Base-by-base conservation (phyloP, 129 eudicot species). In the Dittrichia graveolens region DNA sequence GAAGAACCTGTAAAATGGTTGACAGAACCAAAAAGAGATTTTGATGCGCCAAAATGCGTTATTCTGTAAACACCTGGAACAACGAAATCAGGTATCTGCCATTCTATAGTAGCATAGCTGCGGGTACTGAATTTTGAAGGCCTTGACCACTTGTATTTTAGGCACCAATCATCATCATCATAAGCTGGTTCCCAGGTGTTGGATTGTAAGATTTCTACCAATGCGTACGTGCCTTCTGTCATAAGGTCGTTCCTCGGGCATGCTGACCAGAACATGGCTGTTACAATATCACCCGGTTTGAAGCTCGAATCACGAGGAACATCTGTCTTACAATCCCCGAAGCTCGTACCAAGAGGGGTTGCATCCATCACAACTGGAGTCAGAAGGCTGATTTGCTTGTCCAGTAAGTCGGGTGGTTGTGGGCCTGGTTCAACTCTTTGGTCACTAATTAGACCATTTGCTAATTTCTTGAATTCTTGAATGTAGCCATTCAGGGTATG, bases 231-330 rank as follows among this genome's bases (percentile, higher is more conserved):
- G 60, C 90, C 87, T 46, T 82, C 87, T 1, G 90, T 85, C 90
- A 85, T 72, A 37, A 79, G 85, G 58, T 85, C 90, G 60, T 85
- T 85, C 44, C 90, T 85, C 0, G 90, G 90, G 83, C 90, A 85
- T 37, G 90, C 90, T 38, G 87, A 75, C 83, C 81, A 76, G 81
- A 85, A 85, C 10, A 42, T 67, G 35, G 61, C 87, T 7, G 61
- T 68, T 19, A 82, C 87, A 18, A 59, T 55, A 39, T 82, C 87
- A 1, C 87, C 87, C 60, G 73, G 59, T 71, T 73, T 76, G 77
- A 79, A 82, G 58, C 73, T 68, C 6, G 86, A 72, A 50, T 74
- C 80, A 8, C 61, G 47, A 60, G 86, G 82, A 11, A 85, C 75
- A 18, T 85, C 86, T 0, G 74, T 45, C 48, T 63, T 78, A 49